A percentile compares a stretch with the other conserved stretches of the same genome.
phyloP scores from a whole-genome alignment of 805 yeast species.

The Starmerella davenportii region DNA sequence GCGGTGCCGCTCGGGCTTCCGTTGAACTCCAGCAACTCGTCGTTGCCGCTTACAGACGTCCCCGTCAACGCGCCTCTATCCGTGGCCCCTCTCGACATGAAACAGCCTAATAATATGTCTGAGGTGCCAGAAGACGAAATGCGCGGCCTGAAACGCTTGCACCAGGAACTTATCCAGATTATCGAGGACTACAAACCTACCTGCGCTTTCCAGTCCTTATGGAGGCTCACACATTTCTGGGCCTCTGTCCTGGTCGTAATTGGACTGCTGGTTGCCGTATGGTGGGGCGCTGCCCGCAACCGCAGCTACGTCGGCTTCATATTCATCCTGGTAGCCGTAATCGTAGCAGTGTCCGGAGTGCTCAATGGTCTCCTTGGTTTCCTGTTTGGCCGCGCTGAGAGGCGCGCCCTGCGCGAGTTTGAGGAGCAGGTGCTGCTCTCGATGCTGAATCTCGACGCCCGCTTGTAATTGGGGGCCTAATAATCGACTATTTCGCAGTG shows the following conservation, averaged over 20 bases:
- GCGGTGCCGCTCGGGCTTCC: neutral
- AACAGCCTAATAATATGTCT: neutral
- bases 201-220: slow-evolving; percentile 37
- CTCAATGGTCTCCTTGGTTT: slow-evolving; percentile 62
- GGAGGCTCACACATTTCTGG: slow-evolving; percentile 52
- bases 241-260: slow-evolving; percentile 35
- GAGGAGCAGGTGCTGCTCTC: slow-evolving; percentile 40
- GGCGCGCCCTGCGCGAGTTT: slow-evolving; percentile 60
- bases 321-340: slow-evolving; percentile 37
- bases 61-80: neutral
- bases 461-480: neutral
- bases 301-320: slow-evolving; percentile 50
- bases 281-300: slow-evolving; percentile 38
- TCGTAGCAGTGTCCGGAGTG: slow-evolving; percentile 47
- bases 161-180: slow-evolving; percentile 33
- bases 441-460: slow-evolving; percentile 1
- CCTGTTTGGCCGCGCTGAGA: slow-evolving; percentile 65
- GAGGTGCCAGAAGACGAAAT: neutral
- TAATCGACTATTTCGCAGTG: too few species aligned
- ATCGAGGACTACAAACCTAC: slow-evolving; percentile 35
- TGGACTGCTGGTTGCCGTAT: slow-evolving; percentile 36
- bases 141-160: slow-evolving; percentile 15
- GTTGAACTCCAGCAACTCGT: neutral
- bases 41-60: neutral
- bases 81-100: neutral